These are phyloP conservation scores for Taphrina wiesneri DNA, from an alignment of 1,139 yeast genomes.

Conservation along the genomic window DNA sequence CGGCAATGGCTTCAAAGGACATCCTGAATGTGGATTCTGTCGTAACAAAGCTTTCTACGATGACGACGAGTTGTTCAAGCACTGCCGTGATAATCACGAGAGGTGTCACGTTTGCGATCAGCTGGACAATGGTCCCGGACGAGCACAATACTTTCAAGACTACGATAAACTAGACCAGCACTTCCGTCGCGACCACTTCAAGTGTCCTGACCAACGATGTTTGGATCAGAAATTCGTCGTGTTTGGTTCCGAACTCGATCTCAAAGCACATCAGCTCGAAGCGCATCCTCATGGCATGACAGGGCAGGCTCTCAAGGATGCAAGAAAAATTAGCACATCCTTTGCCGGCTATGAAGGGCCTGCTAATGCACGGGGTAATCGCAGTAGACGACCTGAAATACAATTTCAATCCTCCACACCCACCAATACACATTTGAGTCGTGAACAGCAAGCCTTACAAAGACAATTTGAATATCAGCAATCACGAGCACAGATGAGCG, in stretches of 20 bases:
- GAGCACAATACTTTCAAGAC: constrained; percentile 76
- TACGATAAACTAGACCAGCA: constrained; percentile 74
- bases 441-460: constrained; percentile 34
- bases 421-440: constrained; percentile 21
- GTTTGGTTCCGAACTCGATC: constrained; percentile 79
- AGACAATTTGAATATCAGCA: constrained; percentile 33
- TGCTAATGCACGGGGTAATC: constrained; percentile 28
- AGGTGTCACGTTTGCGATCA: constrained; percentile 88
- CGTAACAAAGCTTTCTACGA: constrained; percentile 70
- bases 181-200: constrained; percentile 70
- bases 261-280: constrained; percentile 82
- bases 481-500: constrained; percentile 32
- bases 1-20: constrained; percentile 76
- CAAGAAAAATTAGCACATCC: constrained; percentile 30
- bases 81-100: constrained; percentile 82
- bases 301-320: constrained; percentile 35
- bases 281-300: constrained; percentile 64
- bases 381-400: constrained; percentile 19
- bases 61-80: constrained; percentile 79
- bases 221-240: constrained; percentile 89
- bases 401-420: constrained; percentile 16
- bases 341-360: constrained; percentile 33
- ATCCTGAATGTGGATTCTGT: constrained; percentile 87
- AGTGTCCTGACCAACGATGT: constrained; percentile 80
- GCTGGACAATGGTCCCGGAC: constrained; percentile 54